Base-by-base conservation (phyloP, 345 rosid species). In the Gossypium turneri region DNA sequence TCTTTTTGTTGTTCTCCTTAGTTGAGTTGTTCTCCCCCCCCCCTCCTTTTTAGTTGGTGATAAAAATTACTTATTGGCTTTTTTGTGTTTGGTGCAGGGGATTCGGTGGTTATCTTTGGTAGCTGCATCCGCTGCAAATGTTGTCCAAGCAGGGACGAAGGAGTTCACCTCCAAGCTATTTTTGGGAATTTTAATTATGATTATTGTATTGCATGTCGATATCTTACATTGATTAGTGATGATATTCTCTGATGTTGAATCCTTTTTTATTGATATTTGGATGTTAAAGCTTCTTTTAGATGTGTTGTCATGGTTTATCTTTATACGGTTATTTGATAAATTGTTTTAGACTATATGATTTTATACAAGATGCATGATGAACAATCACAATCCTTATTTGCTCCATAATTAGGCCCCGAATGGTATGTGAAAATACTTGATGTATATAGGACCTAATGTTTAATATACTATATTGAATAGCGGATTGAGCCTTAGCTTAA, bases 61-160 rank as follows among this genome's bases (percentile, higher is more conserved):
- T 45, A 27, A 57, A 48, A 53, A 13, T 34, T 65, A 53, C 2
- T 4, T 66, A 34, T 12, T 56, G 61, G 44, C 64, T 65, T 74
- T 27, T 79, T 71, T 48, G 74, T 25, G 13, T 17, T 75, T 70
- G 69, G 27, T 66, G 71, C 48, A 95, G 99, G 97, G 99, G 15
- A 73, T 95, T 27, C 97, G 97, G 67, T 88, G 79, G 84, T 82
- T 95, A 69, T 95, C 99, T 75, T 24, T 91, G 74, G 99, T 88
- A 41, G 98, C 99, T 2, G 85, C 89, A 4, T 90, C 98, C 19
- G 97, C 98, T 61, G 98, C 98, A 0, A 91, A 69, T 88, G 98
- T 83, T 79, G 97, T 94, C 82, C 97, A 88, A 51, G 88, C 88
- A 7, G 88, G 98, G 48, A 92, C 97, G 11, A 92, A 83, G 80